phyloP scores from a whole-genome alignment of 1,284 basidiomycete species.

The Sphagnurus paluster region DNA sequence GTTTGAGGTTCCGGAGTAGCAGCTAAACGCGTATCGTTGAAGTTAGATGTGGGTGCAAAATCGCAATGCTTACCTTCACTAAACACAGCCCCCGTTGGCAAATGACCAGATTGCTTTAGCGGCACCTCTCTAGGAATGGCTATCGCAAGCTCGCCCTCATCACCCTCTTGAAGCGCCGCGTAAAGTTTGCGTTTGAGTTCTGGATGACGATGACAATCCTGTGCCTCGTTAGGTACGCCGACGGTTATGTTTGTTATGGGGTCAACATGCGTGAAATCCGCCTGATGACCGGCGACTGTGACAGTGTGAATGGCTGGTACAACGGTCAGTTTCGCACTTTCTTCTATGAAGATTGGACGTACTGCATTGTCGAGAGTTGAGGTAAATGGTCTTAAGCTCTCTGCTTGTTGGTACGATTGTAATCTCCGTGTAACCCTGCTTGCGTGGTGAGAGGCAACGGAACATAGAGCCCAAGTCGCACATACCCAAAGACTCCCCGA shows the following conservation, averaged over 20 bases:
- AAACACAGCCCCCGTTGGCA: slow-evolving; percentile 35
- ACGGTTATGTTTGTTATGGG: slow-evolving; percentile 72
- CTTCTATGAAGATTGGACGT: slow-evolving; percentile 32
- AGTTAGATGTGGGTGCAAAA: neutral
- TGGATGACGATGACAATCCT: slow-evolving; percentile 88
- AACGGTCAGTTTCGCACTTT: slow-evolving; percentile 14
- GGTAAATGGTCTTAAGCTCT: slow-evolving; percentile 77
- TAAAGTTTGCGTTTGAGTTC: slow-evolving; percentile 94
- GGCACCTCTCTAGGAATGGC: slow-evolving; percentile 82
- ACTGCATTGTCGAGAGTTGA: slow-evolving; percentile 87
- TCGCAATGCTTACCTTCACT: slow-evolving; percentile 46
- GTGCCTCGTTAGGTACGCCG: slow-evolving; percentile 55
- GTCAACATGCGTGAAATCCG: slow-evolving; percentile 78
- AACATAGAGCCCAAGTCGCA: slow-evolving; percentile 15
- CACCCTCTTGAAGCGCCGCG: slow-evolving; percentile 85
- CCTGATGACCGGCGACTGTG: slow-evolving; percentile 63
- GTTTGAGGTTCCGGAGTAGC: slow-evolving; percentile 79
- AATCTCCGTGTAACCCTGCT: slow-evolving; percentile 89
- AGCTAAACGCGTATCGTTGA: slow-evolving; percentile 36
- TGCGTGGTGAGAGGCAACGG: slow-evolving; percentile 20
- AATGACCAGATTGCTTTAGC: slow-evolving; percentile 58
- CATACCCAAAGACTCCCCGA: slow-evolving; percentile 75
- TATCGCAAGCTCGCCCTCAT: slow-evolving; percentile 94
- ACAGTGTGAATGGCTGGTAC: slow-evolving; percentile 71
- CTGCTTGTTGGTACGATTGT: slow-evolving; percentile 78